phyloP scores from a whole-genome alignment of 2,329 filamentous ascomycete genomes.

The Bipolaris sorokiniana region DNA sequence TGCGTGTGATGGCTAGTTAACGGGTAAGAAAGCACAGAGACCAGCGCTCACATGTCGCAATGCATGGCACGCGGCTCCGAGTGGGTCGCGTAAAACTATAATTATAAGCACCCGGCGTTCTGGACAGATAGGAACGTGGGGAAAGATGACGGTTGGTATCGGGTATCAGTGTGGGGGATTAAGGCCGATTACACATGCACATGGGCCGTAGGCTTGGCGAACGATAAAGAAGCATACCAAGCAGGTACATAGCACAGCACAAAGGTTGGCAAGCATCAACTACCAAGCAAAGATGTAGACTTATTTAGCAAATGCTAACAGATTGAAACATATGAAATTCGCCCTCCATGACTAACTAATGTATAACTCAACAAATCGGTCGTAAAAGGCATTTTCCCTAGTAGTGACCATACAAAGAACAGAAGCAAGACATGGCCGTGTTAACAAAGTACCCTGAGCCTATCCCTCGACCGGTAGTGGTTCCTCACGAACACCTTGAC shows the following conservation, averaged over 20 bases:
- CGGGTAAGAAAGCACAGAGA: background rate
- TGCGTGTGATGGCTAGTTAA: background rate
- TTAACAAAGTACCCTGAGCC: conserved; percentile 15
- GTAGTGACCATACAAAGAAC: conserved; percentile 12
- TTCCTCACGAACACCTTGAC: conserved; percentile 20
- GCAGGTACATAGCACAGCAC: background rate
- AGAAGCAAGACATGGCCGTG: conserved; percentile 15
- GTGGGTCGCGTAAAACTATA: conserved; percentile 22
- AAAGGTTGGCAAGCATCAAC: background rate
- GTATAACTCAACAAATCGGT: conserved; percentile 12
- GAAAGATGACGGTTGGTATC: conserved; percentile 23
- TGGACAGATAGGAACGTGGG: conserved; percentile 32
- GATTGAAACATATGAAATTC: conserved; percentile 22
- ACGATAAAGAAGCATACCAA: conserved; percentile 21
- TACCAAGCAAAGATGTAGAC: background rate
- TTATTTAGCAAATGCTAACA: conserved; percentile 1
- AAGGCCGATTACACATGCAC: conserved; percentile 9
- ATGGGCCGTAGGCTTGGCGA: conserved; percentile 36
- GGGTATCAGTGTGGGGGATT: conserved; percentile 27
- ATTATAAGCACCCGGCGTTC: conserved; percentile 9
- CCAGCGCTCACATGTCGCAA: background rate
- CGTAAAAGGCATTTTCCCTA: conserved; percentile 16
- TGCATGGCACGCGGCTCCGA: conserved; percentile 16
- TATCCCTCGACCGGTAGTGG: conserved; percentile 7
- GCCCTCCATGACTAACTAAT: conserved; percentile 17